Conservation (phyloP, 805 yeast species). For the Saccharomycopsis sp. region DNA sequence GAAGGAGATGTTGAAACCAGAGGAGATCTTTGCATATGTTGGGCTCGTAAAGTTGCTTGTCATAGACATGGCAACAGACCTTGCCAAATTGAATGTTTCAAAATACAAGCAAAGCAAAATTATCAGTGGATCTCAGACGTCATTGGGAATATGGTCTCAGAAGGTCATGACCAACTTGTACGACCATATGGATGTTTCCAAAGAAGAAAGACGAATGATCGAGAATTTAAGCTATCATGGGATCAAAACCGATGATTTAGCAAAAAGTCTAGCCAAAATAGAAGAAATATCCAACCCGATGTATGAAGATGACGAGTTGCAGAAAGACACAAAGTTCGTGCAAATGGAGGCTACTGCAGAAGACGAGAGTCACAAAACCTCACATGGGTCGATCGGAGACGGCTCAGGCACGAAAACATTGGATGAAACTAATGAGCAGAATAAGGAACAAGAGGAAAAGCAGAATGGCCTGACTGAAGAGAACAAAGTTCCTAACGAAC, state of each 20-base stretch:
- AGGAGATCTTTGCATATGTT: constrained; percentile 85
- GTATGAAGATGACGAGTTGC: constrained; percentile 23
- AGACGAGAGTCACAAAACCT: background rate
- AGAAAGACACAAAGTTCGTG: constrained; percentile 7
- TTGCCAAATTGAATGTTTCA: constrained; percentile 45
- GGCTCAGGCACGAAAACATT: background rate
- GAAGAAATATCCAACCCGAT: constrained; percentile 45
- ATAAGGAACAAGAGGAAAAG: constrained; percentile 1
- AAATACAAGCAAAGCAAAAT: constrained; percentile 43
- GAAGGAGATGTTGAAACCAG: constrained; percentile 67
- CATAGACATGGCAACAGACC: constrained; percentile 73
- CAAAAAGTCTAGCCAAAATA: constrained; percentile 47
- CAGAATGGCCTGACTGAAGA: too few species aligned
- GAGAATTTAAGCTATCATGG: constrained; percentile 82
- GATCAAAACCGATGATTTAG: constrained; percentile 61
- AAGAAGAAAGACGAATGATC: constrained; percentile 80
- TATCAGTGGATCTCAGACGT: constrained; percentile 60
- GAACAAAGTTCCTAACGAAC: too few species aligned
- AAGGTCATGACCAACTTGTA: constrained; percentile 62
- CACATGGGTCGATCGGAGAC: too few species aligned
- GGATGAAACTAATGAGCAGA: constrained; percentile 7
- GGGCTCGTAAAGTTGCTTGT: constrained; percentile 72
- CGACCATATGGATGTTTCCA: constrained; percentile 66
- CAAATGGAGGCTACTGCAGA: constrained; percentile 15
- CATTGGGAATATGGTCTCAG: constrained; percentile 78